Evolutionary conservation across 2,329 filamentous ascomycete species (phyloP), one percentile per base, ranked within the genome.

Genomic region (Coniochaeta hoffmannii): DNA sequence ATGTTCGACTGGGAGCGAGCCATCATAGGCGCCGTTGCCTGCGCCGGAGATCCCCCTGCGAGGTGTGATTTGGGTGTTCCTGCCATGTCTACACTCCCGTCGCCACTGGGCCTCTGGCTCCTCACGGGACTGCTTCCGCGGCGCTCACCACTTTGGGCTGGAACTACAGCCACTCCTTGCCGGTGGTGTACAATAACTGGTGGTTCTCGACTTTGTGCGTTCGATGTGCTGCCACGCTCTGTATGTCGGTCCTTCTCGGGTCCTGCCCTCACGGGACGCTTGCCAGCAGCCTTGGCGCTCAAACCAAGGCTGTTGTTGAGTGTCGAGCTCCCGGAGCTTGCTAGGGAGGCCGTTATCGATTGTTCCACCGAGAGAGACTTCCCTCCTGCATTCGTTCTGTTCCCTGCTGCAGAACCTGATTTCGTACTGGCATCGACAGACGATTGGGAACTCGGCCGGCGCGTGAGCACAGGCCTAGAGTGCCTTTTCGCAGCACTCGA

Each of bases 221-320:
- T 28, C 15, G 22, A n/a, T 28, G 9, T 15, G 22, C 24, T 46
- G 4, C 22, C 22, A 46, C 22, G 41, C 4, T 46, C 24, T 22
- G 22, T 46, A n/a, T 11, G 12, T 8, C 24, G 41, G 19, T 36
- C 52, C 41, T 41, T 38, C 24, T 50, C 57, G n/a, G 63, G 58
- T 19, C 46, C 57, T 17, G 55, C 56, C 10, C 53, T 60, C 5
- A 61, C 69, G 10, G 76, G 75, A 50, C 71, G 74, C 58, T 82
- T 82, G 3, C 77, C 79, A 11, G 73, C 70, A 22, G 76, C 73
- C 61, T 79, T 81, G 15, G 71, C 68, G 59, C 74, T 78, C 55
- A 50, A 1, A 56, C 58, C 15, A 53, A 54, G 49, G 49, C 55
- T 30, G 51, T 62, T 36, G 53, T 38, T 17, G 53, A 54, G 31